Evolutionary conservation across 805 yeast genomes (phyloP), one percentile per base, ranked within the genome.

Genomic region (Soucietia sequanensis): DNA sequence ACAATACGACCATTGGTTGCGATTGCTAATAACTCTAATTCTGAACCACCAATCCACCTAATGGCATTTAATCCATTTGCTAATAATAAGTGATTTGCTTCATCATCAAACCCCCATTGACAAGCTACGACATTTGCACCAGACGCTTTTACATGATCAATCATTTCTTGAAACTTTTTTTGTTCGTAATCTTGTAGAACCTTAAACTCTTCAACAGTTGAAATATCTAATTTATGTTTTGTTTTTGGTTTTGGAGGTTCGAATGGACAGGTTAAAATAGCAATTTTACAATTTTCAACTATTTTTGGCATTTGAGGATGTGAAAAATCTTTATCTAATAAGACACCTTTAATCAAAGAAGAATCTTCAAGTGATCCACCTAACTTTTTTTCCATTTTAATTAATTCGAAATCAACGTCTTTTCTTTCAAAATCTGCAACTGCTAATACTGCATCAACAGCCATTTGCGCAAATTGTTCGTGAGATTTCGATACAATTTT

Each of bases 221-320:
- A 78, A 44, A 91, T 91, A 59, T 91, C 96, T 52, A 91, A 74
- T 74, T 91, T 91, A 69, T 91, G 99, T 68, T 93, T 93, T 16
- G 99, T 93, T 70, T 93, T 93, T 48, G 99, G 99, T 68, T 93
- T 93, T 52, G 99, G 99, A 26, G 99, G 99, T 71, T 93, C 99
- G 58, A 93, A 93, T 50, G 99, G 98, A 70, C 98, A 91, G 2
- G 99, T 93, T 57, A 93, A 74, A 47, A 93, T 91, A 31, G 98
- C 98, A 42, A 93, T 75, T 59, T 86, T 88, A 45, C 88, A 95
- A 60, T 89, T 84, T 33, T 62, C 56, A 30, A 91, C 75, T 35
- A 62, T 60, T 56, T 87, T 87, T 33, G 96, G 93, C 99, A 93
- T 93, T 65, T 93, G 99, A 4, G 98, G 96, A 62, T 93, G 99